Percentiles rank a stretch among this genome's conserved stretches.
Evolutionary conservation across 1,284 basidiomycete genomes (phyloP).

Genomic region (Fomitopsis schrenkii): DNA sequence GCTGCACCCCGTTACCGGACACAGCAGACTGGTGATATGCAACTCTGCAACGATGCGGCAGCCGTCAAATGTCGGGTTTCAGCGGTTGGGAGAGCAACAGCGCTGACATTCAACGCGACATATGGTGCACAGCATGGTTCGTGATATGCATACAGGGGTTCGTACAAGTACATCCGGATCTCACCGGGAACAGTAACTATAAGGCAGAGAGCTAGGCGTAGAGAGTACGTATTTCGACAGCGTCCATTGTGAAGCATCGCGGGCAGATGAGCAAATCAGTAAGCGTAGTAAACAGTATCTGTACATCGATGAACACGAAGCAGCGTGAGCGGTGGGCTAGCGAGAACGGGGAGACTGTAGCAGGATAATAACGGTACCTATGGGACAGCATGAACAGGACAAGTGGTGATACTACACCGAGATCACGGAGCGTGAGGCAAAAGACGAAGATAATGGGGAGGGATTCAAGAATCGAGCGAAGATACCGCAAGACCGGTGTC

Average conservation of each 20-base stretch:
- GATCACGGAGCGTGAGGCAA: not conserved
- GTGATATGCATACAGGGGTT: not conserved
- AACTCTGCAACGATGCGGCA: too few species aligned
- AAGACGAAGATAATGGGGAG: not conserved
- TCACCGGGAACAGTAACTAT: not conserved
- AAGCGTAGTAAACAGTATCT: not conserved
- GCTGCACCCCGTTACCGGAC: not conserved
- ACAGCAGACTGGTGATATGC: too few species aligned
- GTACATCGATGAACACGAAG: not conserved
- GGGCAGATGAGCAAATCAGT: not conserved
- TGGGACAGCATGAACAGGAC: slow-evolving; percentile 1
- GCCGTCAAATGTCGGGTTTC: too few species aligned
- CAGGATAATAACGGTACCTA: not conserved
- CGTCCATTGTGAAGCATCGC: not conserved
- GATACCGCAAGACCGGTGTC: not conserved
- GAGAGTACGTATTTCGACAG: not conserved
- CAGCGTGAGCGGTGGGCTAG: not conserved
- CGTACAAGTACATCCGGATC: slow-evolving; percentile 1
- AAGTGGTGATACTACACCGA: not conserved
- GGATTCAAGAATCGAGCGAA: not conserved
- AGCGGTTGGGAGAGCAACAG: too few species aligned
- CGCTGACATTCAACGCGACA: too few species aligned
- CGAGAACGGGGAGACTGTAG: not conserved
- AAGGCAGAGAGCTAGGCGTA: slow-evolving; percentile 1
- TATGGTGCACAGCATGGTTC: not conserved